Conservation (phyloP, 2,329 filamentous ascomycete species). For the Venturia nashicola region DNA sequence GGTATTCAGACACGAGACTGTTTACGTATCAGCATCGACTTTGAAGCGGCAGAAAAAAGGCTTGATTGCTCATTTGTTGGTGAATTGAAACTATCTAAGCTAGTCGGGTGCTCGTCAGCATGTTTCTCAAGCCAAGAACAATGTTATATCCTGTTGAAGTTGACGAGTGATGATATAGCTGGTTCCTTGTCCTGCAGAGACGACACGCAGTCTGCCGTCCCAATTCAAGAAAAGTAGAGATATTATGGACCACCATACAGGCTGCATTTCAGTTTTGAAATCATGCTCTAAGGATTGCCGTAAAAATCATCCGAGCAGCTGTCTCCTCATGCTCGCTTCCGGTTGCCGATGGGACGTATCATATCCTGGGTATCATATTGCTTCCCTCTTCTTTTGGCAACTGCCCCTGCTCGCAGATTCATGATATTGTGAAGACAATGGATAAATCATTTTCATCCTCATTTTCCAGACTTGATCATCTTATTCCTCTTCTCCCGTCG, state of each 20-base stretch:
- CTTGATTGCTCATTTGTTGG: too few species aligned
- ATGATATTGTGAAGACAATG: background rate
- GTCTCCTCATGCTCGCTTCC: background rate
- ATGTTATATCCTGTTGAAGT: background rate
- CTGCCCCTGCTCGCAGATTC: background rate
- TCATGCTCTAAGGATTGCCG: background rate
- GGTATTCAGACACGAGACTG: too few species aligned
- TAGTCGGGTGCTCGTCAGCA: background rate
- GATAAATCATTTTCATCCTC: background rate
- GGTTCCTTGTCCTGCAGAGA: background rate
- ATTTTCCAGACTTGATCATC: slow-evolving; percentile 38
- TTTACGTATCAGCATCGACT: too few species aligned
- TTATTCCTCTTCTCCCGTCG: slow-evolving; percentile 95
- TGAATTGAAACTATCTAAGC: background rate
- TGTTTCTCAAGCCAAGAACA: background rate
- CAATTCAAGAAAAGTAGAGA: background rate
- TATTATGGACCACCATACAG: background rate
- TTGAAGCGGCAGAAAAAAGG: too few species aligned
- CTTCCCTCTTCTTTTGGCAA: background rate
- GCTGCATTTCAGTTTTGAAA: background rate
- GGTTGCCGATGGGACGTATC: background rate
- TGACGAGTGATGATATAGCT: background rate
- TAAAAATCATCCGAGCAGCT: background rate
- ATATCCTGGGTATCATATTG: background rate
- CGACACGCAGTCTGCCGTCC: background rate